Percentiles rank a stretch among this genome's conserved stretches.
Conservation (phyloP, 495 filamentous ascomycete genomes). For the Bacidia gigantensis region DNA sequence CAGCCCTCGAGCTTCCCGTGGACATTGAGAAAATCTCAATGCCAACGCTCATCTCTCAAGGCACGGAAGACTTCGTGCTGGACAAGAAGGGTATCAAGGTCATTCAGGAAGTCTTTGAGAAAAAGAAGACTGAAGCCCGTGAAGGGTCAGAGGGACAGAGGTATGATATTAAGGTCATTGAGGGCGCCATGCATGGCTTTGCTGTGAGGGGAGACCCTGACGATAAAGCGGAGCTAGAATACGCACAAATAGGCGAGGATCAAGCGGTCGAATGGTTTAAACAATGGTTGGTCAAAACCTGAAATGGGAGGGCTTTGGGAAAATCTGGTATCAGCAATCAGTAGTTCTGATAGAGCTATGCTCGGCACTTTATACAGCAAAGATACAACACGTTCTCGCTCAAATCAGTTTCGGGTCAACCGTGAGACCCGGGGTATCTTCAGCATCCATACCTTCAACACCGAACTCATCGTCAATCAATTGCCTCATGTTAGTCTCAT, state of each 20-base stretch:
- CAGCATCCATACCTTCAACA: neutral
- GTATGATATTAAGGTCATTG: conserved; percentile 30
- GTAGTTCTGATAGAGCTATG: neutral
- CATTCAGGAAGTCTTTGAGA: conserved; percentile 32
- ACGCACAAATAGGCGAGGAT: conserved; percentile 32
- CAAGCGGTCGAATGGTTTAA: conserved; percentile 45
- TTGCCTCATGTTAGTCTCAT: conserved; percentile 13
- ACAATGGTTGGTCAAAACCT: conserved; percentile 19
- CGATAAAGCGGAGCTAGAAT: conserved; percentile 30
- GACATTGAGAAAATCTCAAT: conserved; percentile 39
- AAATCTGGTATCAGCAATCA: too few relatives aligned
- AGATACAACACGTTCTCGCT: neutral
- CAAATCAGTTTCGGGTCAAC: conserved; percentile 14
- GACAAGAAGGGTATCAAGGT: conserved; percentile 24
- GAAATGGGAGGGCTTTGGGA: too few relatives aligned
- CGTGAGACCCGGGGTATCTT: conserved; percentile 1
- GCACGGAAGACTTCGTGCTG: conserved; percentile 37
- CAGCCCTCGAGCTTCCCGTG: conserved; percentile 33
- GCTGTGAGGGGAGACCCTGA: conserved; percentile 36
- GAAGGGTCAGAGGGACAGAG: conserved; percentile 18
- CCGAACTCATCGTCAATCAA: conserved; percentile 11
- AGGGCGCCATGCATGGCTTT: conserved; percentile 48
- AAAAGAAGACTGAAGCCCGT: conserved; percentile 22
- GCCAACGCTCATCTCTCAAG: conserved; percentile 43
- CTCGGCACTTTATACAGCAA: too few relatives aligned